phyloP scores from a whole-genome alignment of 2,329 filamentous ascomycete genomes.

The Graphiopsis chlorocephala region DNA sequence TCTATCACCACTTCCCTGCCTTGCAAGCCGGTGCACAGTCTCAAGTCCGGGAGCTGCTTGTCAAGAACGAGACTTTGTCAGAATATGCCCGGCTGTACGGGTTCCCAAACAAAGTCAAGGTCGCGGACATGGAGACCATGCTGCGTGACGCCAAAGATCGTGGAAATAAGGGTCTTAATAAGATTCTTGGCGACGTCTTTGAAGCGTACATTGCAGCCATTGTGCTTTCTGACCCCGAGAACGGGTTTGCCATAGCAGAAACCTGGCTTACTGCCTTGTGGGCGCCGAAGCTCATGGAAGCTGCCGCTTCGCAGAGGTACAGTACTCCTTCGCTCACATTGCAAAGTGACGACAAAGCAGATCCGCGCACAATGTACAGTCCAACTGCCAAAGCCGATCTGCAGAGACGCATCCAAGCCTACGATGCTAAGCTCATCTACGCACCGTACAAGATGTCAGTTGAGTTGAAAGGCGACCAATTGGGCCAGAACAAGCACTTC shows the following conservation, averaged over 20 bases:
- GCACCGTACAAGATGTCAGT: slow-evolving; percentile 53
- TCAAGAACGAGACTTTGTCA: slow-evolving; percentile 77
- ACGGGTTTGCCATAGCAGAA: slow-evolving; percentile 61
- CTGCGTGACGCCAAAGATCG: slow-evolving; percentile 23
- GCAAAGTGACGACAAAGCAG: slow-evolving; percentile 31
- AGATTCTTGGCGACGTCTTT: slow-evolving; percentile 82
- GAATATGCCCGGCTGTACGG: slow-evolving; percentile 68
- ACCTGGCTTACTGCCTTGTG: slow-evolving; percentile 75
- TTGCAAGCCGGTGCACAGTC: slow-evolving; percentile 67
- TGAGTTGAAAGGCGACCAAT: slow-evolving; percentile 56
- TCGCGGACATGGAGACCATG: slow-evolving; percentile 41
- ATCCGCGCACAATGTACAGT: slow-evolving; percentile 33
- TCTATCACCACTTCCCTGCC: slow-evolving; percentile 68
- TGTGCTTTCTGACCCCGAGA: slow-evolving; percentile 62
- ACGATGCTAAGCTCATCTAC: slow-evolving; percentile 39
- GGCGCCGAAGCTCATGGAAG: slow-evolving; percentile 60
- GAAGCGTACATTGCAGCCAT: slow-evolving; percentile 85
- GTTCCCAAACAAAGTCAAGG: slow-evolving; percentile 62
- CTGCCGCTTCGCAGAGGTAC: slow-evolving; percentile 17
- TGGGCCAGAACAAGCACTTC: slow-evolving; percentile 50
- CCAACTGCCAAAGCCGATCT: slow-evolving; percentile 40
- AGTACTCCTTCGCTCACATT: slow-evolving; percentile 14
- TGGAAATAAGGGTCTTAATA: slow-evolving; percentile 59
- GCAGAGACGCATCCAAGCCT: slow-evolving; percentile 34
- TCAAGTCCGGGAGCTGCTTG: slow-evolving; percentile 72